A percentile compares a stretch with the other conserved stretches of the same genome.
phyloP scores from a whole-genome alignment of 139 green algal species.

The Ettlia oleoabundans region DNA sequence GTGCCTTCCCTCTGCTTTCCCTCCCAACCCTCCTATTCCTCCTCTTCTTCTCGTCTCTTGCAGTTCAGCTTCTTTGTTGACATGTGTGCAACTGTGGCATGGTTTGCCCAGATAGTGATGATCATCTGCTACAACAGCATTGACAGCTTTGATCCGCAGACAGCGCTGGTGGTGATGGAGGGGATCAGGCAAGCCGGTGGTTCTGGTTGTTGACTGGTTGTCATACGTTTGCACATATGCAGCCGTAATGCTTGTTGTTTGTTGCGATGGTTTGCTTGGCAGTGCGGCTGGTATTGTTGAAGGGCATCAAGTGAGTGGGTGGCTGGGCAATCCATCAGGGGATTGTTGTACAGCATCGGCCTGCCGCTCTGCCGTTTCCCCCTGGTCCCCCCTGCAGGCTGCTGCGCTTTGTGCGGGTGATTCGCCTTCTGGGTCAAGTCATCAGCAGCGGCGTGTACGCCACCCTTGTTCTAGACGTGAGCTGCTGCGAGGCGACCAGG shows the following conservation, averaged over 20 bases:
- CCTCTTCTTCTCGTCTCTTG: background rate
- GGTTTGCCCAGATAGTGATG: constrained; percentile 37
- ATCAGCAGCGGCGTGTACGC: constrained; percentile 4
- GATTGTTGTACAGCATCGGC: too few species aligned
- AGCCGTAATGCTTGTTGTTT: too few species aligned
- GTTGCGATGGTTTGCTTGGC: constrained; percentile 2
- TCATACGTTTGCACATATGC: too few species aligned
- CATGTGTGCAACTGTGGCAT: constrained; percentile 22
- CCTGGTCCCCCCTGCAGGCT: constrained; percentile 7
- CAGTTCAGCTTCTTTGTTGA: constrained; percentile 45
- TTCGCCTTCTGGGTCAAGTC: constrained; percentile 27
- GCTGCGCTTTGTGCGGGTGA: constrained; percentile 41
- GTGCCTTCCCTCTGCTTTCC: background rate
- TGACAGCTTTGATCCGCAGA: background rate
- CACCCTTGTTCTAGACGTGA: constrained; percentile 5
- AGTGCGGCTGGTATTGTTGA: constrained; percentile 20
- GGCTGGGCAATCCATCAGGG: background rate
- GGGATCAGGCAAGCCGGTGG: background rate
- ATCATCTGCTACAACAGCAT: constrained; percentile 8
- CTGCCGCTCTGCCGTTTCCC: background rate
- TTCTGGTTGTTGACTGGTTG: background rate
- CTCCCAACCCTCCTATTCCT: background rate
- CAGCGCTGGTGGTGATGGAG: constrained; percentile 26
- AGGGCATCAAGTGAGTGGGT: background rate
- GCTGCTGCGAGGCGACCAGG: background rate